Base-by-base conservation (phyloP, 1,139 yeast species). In the Pichia sp. region DNA sequence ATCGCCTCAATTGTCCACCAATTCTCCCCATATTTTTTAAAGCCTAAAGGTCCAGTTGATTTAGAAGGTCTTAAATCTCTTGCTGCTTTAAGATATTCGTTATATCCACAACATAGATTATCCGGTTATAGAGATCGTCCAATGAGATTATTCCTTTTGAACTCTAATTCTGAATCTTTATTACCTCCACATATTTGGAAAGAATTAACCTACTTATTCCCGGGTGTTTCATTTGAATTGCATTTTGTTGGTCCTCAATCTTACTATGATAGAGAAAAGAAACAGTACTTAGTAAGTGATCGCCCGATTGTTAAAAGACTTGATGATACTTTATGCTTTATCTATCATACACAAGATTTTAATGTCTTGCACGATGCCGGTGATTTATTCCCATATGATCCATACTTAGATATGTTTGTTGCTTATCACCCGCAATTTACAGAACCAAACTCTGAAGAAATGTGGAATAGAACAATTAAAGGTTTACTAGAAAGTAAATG, bases 341-440 rank as follows among this genome's bases (percentile, higher is more conserved):
- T 84, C 52, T 85, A 85, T 68, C 96, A 90, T 66, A 86, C 97
- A 2, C 85, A 85, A 61, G 90, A 84, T 66, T 92, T 92, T 79
- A 89, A 89, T 63, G 92, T 85, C 45, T 74, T 85, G 51, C 95
- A 92, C 67, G 88, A 88, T 58, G 83, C 86, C 50, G 95, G 92
- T 59, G 97, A 90, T 67, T 84, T 92, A 64, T 88, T 89, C 82
- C 98, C 98, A 16, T 92, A 90, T 65, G 98, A 92, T 66, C 98
- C 99, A 39, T 92, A 90, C 67, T 76, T 87, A 65, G 98, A 92
- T 65, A 79, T 81, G 27, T 92, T 92, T 69, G 89, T 88, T 74
- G 72, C 87, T 47, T 92, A 90, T 84, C 97, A 92, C 66, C 97
- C 98, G 2, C 96, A 96, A 40, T 78, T 89, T 65, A 84, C 88